Evolutionary conservation across 2,329 filamentous ascomycete genomes (phyloP).

Genomic region (Paradendryphiella salina): DNA sequence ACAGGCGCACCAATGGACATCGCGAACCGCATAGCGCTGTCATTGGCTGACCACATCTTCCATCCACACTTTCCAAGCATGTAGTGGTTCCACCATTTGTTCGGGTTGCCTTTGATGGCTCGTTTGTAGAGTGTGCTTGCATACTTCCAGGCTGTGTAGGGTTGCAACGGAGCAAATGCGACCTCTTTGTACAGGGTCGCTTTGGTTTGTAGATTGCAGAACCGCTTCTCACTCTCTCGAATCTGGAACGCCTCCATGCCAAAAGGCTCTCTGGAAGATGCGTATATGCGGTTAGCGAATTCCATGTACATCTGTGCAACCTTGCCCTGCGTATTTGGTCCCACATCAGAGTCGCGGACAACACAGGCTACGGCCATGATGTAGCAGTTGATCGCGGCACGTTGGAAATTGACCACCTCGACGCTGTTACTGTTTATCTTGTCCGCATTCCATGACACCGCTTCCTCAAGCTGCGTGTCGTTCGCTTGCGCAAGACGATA

Average conservation of each 20-base stretch:
- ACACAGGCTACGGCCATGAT: constrained; percentile 68
- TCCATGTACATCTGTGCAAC: constrained; percentile 69
- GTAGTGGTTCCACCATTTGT: constrained; percentile 69
- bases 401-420: constrained; percentile 75
- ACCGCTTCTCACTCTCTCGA: constrained; percentile 61
- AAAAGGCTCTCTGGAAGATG: constrained; percentile 69
- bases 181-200: constrained; percentile 59
- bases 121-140: constrained; percentile 63
- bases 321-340: constrained; percentile 57
- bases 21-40: constrained; percentile 41
- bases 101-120: constrained; percentile 61
- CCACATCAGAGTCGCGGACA: constrained; percentile 59
- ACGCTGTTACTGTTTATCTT: constrained; percentile 83
- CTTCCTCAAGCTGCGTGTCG: constrained; percentile 84
- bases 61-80: constrained; percentile 72
- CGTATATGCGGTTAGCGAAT: constrained; percentile 69
- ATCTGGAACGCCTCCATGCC: constrained; percentile 68
- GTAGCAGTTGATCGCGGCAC: constrained; percentile 79
- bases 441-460: constrained; percentile 84
- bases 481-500: constrained; percentile 85
- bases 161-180: constrained; percentile 61
- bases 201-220: constrained; percentile 57
- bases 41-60: constrained; percentile 65
- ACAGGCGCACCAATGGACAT: constrained; percentile 36
- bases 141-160: constrained; percentile 67